Evolutionary conservation across 805 yeast genomes (phyloP).

Genomic region (Candida silvicultrix): DNA sequence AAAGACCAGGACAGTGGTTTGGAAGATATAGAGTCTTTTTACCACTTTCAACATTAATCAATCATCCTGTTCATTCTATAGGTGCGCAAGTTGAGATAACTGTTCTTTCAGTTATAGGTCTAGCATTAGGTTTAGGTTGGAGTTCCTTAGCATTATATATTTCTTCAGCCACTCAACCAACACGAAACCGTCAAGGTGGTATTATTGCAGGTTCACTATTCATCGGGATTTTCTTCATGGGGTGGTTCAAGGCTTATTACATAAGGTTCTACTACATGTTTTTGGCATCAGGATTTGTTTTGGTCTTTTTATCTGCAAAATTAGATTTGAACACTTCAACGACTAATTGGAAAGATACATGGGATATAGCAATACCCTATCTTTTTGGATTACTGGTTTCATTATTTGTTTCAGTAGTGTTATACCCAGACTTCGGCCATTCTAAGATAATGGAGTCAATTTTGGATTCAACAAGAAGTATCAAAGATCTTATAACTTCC

Average conservation of each 20-base stretch:
- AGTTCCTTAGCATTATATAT: slow-evolving; percentile 35
- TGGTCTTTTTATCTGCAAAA: slow-evolving; percentile 26
- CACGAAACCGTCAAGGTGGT: slow-evolving; percentile 39
- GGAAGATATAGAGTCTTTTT: slow-evolving; percentile 34
- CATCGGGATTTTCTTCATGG: slow-evolving; percentile 29
- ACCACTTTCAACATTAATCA: slow-evolving; percentile 35
- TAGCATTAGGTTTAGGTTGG: slow-evolving; percentile 38
- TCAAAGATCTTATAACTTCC: slow-evolving; percentile 20
- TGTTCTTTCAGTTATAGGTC: slow-evolving; percentile 31
- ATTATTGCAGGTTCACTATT: slow-evolving; percentile 35
- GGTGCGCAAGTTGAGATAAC: slow-evolving; percentile 44
- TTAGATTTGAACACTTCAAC: slow-evolving; percentile 20
- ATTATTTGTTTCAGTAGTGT: slow-evolving; percentile 25
- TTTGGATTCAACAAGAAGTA: slow-evolving; percentile 16
- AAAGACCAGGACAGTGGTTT: slow-evolving; percentile 34
- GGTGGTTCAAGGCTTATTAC: slow-evolving; percentile 36
- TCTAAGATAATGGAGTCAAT: slow-evolving; percentile 23
- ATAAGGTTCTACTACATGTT: slow-evolving; percentile 34
- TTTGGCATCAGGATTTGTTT: slow-evolving; percentile 28
- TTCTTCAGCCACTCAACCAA: slow-evolving; percentile 33
- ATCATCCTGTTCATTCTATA: slow-evolving; percentile 40
- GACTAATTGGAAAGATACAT: slow-evolving; percentile 27
- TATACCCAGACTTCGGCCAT: slow-evolving; percentile 38
- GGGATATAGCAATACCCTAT: slow-evolving; percentile 40
- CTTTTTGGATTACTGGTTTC: slow-evolving; percentile 36